A percentile compares a stretch with the other conserved stretches of the same genome.
These are phyloP conservation scores for Cyathus striatus DNA, from an alignment of 768 basidiomycete genomes.

Conservation along the genomic window DNA sequence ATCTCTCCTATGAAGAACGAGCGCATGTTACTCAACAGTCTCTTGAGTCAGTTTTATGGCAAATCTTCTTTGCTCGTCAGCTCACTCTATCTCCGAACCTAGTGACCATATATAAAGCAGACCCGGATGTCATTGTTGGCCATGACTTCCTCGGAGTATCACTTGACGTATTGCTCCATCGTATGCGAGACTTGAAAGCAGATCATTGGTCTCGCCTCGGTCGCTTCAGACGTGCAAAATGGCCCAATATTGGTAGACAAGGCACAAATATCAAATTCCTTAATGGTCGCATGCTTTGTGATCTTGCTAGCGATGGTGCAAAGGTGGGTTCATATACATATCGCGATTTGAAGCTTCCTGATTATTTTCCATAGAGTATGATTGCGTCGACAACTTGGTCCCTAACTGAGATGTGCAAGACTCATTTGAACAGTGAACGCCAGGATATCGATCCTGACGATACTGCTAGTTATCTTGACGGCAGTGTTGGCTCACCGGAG, in stretches of 20 bases:
- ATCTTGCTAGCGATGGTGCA: constrained; percentile 90
- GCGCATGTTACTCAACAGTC: constrained; percentile 74
- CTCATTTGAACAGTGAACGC: constrained; percentile 79
- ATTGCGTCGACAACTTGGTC: constrained; percentile 98
- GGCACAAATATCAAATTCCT: constrained; percentile 82
- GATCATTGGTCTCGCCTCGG: constrained; percentile 95
- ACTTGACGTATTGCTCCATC: constrained; percentile 84
- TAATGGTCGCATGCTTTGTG: constrained; percentile 83
- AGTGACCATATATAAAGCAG: constrained; percentile 78
- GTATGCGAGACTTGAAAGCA: constrained; percentile 85
- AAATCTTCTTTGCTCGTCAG: constrained; percentile 1
- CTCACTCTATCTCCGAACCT: neutral
- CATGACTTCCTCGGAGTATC: constrained; percentile 91
- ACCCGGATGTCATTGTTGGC: constrained; percentile 92
- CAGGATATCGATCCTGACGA: constrained; percentile 97
- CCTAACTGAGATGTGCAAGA: constrained; percentile 92
- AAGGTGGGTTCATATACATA: constrained; percentile 50
- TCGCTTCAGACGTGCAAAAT: constrained; percentile 78
- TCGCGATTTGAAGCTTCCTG: neutral
- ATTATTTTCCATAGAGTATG: constrained; percentile 61
- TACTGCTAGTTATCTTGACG: constrained; percentile 86
- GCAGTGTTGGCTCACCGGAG: constrained; percentile 69
- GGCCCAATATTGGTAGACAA: constrained; percentile 77
- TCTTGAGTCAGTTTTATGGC: constrained; percentile 52
- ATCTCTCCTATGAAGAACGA: constrained; percentile 80